Base-by-base conservation (phyloP, 257 asterid genomes). In the Solanum chmielewskii region DNA sequence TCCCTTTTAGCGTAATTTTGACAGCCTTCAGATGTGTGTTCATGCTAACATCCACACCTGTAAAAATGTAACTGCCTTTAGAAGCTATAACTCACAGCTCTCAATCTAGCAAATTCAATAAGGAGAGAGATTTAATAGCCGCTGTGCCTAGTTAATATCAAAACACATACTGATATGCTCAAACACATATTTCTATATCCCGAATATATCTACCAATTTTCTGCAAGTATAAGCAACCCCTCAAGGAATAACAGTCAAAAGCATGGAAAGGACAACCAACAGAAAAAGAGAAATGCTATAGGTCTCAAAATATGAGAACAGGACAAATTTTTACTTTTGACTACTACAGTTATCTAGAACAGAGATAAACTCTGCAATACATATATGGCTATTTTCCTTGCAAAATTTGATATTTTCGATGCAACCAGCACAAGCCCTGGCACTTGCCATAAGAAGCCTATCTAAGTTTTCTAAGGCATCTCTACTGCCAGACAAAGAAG, bases 21-120 rank as follows among this genome's bases (percentile, higher is more conserved):
- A 96, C 99, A 2, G 98, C 92, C 89, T 96, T 96, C 89, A 96
- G 86, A 88, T 96, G 98, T 2, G 99, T 96, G 89, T 94, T 93
- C 96, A 92, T 94, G 91, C 98, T 95, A 88, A 95, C 92, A 93
- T 96, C 99, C 89, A 95, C 98, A 88, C 99, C 98, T 94, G 75
- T 66, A 68, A 80, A 83, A 45, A 47, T 47, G 18, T 3, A 29
- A 80, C 42, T 16, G 6, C 25, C 16, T 49, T 80, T 10, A 80
- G 68, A 80, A 27, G 47, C 29, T 41, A n/a, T 3, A 80, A 47
- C 29, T 47, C 42, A 18, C 85, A 80, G 11, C 68, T 49, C 85
- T 47, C 18, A 80, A 27, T 80, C 27, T 16, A 41, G 35, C 18
- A 25, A 25, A 8, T 10, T 8, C 59, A 44, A 15, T 42, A 44